Evolutionary conservation across 2,329 filamentous ascomycete genomes (phyloP).

Genomic region (Macrophomina tecta): DNA sequence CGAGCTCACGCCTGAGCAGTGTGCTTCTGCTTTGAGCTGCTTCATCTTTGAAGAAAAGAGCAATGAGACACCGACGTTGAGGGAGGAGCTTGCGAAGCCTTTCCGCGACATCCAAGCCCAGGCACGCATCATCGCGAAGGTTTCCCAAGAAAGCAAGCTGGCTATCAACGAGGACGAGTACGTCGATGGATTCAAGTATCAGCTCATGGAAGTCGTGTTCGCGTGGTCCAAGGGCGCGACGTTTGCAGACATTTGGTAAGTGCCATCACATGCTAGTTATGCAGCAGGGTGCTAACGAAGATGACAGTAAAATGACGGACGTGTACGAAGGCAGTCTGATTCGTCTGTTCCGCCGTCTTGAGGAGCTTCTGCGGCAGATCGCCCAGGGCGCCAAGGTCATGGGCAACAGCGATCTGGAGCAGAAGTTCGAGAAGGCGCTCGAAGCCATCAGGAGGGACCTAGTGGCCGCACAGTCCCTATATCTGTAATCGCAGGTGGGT

Average conservation of each 20-base stretch:
- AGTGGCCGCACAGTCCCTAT: slow-evolving; percentile 91
- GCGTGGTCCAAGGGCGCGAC: slow-evolving; percentile 89
- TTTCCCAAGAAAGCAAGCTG: slow-evolving; percentile 93
- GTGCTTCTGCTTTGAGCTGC: slow-evolving; percentile 83
- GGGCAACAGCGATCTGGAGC: slow-evolving; percentile 91
- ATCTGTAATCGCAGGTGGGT: slow-evolving; percentile 57
- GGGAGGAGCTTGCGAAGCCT: slow-evolving; percentile 85
- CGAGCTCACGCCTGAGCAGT: slow-evolving; percentile 85
- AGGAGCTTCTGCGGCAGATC: slow-evolving; percentile 94
- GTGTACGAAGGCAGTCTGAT: slow-evolving; percentile 97
- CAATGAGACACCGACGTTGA: slow-evolving; percentile 72
- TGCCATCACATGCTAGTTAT: slow-evolving; percentile 34
- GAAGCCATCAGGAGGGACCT: slow-evolving; percentile 90
- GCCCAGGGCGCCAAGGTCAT: slow-evolving; percentile 96
- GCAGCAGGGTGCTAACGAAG: slow-evolving; percentile 27
- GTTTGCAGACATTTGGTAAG: slow-evolving; percentile 94
- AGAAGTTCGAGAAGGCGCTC: slow-evolving; percentile 88
- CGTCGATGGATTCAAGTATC: slow-evolving; percentile 84
- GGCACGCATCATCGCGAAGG: slow-evolving; percentile 87
- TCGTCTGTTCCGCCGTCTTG: slow-evolving; percentile 90
- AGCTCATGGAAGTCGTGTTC: slow-evolving; percentile 96
- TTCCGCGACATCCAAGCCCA: slow-evolving; percentile 86
- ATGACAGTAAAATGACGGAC: slow-evolving; percentile 91
- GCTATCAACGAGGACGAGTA: slow-evolving; percentile 96
- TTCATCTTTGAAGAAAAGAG: slow-evolving; percentile 99